Evolutionary conservation across 169 alveolate species (phyloP).

Genomic region (Cytauxzoon felis): DNA sequence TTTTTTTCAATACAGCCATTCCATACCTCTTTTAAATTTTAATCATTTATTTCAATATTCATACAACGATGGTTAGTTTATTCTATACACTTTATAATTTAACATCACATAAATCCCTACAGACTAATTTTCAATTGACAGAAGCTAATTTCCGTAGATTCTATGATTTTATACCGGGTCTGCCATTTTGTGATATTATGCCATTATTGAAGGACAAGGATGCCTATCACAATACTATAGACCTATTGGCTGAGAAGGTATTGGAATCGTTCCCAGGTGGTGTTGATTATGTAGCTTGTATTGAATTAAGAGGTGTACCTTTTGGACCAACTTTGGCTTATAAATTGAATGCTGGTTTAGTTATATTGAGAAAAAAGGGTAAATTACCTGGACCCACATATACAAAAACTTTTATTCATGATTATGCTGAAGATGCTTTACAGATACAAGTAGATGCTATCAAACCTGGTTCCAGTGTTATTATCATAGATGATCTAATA

Average conservation of each 20-base stretch:
- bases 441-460: neutral
- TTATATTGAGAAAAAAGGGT: neutral
- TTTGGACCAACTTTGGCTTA: neutral
- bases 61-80: too few species aligned
- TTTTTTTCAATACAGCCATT: too few species aligned
- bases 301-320: constrained; percentile 7
- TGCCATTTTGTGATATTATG: neutral
- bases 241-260: neutral
- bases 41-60: too few species aligned
- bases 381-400: neutral
- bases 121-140: neutral
- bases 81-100: too few species aligned
- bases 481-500: neutral
- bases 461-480: neutral
- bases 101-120: too few species aligned
- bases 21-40: too few species aligned
- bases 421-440: neutral
- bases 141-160: neutral
- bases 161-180: neutral
- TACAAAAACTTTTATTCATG: neutral
- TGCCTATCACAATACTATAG: neutral
- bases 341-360: neutral
- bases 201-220: neutral
- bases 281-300: neutral
- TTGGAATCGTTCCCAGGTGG: constrained; percentile 4